Base-by-base conservation (phyloP, 179 eudicot genomes). In the Spinacia oleracea region DNA sequence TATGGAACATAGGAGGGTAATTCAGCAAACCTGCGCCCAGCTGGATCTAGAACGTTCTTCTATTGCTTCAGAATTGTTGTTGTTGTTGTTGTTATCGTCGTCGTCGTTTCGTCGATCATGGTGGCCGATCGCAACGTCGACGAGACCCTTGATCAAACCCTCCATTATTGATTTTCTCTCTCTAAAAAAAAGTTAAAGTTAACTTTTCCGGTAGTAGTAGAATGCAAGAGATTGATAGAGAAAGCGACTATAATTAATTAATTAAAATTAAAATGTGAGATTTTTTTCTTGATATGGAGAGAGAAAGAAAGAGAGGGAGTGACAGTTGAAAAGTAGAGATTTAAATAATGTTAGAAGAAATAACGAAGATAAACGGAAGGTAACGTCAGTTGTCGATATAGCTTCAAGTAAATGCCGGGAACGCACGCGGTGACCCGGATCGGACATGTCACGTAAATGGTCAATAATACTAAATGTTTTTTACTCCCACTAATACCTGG, bases 61-160 rank as follows among this genome's bases (percentile, higher is more conserved):
- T 2, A 45, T 21, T n/a, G 53, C 25, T 14, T 31, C 25, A 38
- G 82, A 50, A n/a, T 85, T 62, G 46, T 83, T 16, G 50, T 88
- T 29, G 51, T 53, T 18, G 43, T 84, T 50, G n/a, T 85, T 58
- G 53, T 84, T 11, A 43, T 91, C 23, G 43, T 69, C 10, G 43
- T 31, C 68, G 64, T 78, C 76, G 56, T 72, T 20, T 15, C 34
- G 63, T 3, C 50, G 53, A 21, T 50, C 58, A 11, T 70, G 78
- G 40, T 81, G 82, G 43, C 88, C 90, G 70, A 91, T 77, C 35
- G 92, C 89, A 0, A 87, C 88, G 73, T 89, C 82, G 60, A 90
- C 56, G 81, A 91, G 80, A 27, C 93, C 93, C 86, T 90, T 91
- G 42, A 91, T 77, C 73, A 91, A 74, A 71, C 88, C 88, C 32